A percentile compares a stretch with the other conserved stretches of the same genome.
These are phyloP conservation scores for Xylaria telfairii DNA, from an alignment of 495 filamentous ascomycete genomes.

Conservation along the genomic window DNA sequence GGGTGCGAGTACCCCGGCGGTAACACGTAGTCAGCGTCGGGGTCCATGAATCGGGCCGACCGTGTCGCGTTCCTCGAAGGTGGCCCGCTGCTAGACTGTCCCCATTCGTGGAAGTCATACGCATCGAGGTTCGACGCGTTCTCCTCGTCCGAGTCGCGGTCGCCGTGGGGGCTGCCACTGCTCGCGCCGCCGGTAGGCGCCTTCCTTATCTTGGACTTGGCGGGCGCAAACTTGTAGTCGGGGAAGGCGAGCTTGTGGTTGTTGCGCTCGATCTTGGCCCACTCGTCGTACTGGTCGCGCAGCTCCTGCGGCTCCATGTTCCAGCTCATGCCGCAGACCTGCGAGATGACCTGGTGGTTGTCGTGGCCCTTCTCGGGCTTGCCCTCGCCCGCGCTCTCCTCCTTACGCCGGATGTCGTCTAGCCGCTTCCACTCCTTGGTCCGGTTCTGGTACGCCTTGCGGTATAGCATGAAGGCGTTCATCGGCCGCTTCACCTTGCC, in stretches of 20 bases:
- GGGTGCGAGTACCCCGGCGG: conserved; percentile 32
- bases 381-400: conserved; percentile 16
- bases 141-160: conserved; percentile 55
- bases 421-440: conserved; percentile 76
- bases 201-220: conserved; percentile 65
- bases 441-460: conserved; percentile 87
- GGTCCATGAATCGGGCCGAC: conserved; percentile 40
- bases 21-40: conserved; percentile 37
- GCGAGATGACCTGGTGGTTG: conserved; percentile 94
- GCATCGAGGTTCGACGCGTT: conserved; percentile 41
- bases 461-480: conserved; percentile 99
- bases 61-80: conserved; percentile 40
- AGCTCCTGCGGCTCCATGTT: conserved; percentile 74
- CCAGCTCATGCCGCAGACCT: conserved; percentile 85
- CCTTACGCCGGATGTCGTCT: conserved; percentile 25
- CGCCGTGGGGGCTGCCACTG: conserved; percentile 41
- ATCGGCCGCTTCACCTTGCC: conserved; percentile 90
- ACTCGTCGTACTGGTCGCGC: conserved; percentile 78
- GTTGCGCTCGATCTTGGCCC: conserved; percentile 79
- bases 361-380: conserved; percentile 59
- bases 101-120: conserved; percentile 39
- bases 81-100: conserved; percentile 41
- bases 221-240: conserved; percentile 92
- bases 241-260: conserved; percentile 90
- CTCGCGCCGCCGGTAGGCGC: neutral